A percentile compares a stretch with the other conserved stretches of the same genome.
Evolutionary conservation across 2,329 filamentous ascomycete genomes (phyloP).

Genomic region (Hirsutella thompsonii): DNA sequence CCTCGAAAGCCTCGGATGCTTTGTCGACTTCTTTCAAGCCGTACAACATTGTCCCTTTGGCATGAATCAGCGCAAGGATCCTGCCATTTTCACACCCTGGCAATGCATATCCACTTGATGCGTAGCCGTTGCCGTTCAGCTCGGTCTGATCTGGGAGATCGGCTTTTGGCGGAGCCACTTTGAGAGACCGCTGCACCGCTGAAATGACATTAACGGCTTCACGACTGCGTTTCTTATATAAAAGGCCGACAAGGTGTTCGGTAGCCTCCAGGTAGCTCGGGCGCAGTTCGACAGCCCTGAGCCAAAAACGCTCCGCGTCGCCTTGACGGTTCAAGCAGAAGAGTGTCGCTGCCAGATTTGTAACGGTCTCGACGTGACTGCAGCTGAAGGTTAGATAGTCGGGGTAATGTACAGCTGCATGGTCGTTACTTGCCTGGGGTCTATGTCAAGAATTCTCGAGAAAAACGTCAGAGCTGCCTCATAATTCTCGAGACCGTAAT

Average conservation of each 20-base stretch:
- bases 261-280: conserved; percentile 90
- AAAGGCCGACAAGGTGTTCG: conserved; percentile 79
- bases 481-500: conserved; percentile 81
- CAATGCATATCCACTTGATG: conserved; percentile 58
- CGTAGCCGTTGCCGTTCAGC: conserved; percentile 16
- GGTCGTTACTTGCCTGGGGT: conserved; percentile 35
- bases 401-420: conserved; percentile 2
- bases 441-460: conserved; percentile 43
- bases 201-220: conserved; percentile 84
- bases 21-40: conserved; percentile 67
- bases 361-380: conserved; percentile 84
- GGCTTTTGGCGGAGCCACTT: neutral
- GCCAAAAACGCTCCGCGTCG: conserved; percentile 80
- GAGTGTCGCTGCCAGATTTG: conserved; percentile 81
- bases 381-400: conserved; percentile 15
- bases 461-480: conserved; percentile 67
- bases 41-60: conserved; percentile 98
- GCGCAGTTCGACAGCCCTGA: conserved; percentile 66
- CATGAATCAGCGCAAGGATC: conserved; percentile 86
- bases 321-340: conserved; percentile 70
- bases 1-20: conserved; percentile 84
- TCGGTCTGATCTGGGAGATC: conserved; percentile 8
- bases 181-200: conserved; percentile 63
- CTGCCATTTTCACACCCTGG: conserved; percentile 81
- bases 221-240: conserved; percentile 71